phyloP scores from a whole-genome alignment of 2,329 filamentous ascomycete species.

The Fusarium pseudocircinatum region DNA sequence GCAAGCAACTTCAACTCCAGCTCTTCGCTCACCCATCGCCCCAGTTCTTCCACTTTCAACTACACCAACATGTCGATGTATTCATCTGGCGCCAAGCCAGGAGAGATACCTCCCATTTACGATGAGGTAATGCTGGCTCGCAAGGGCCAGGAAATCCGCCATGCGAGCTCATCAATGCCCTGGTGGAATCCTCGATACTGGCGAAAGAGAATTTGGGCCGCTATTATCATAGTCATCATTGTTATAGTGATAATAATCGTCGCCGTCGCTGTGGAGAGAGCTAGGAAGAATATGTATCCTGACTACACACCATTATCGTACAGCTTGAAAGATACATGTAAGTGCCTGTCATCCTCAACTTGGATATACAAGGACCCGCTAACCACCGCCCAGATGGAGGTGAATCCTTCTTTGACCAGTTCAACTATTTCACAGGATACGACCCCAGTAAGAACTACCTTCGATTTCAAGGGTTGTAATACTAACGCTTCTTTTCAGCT shows the following conservation, averaged over 20 bases:
- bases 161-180: constrained; percentile 42
- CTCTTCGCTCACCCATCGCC: not conserved
- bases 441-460: constrained; percentile 54
- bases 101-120: constrained; percentile 40
- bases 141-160: constrained; percentile 30
- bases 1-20: not conserved
- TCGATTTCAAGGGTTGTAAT: not conserved
- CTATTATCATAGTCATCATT: constrained; percentile 48
- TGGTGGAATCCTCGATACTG: constrained; percentile 63
- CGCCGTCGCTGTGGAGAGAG: constrained; percentile 54
- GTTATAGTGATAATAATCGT: constrained; percentile 61
- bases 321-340: constrained; percentile 60
- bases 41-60: not conserved
- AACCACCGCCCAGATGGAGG: constrained; percentile 54
- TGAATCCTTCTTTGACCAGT: constrained; percentile 63
- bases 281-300: constrained; percentile 57
- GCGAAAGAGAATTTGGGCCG: constrained; percentile 62
- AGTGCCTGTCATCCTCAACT: constrained; percentile 29
- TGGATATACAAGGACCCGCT: not conserved
- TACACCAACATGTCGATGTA: constrained; percentile 16
- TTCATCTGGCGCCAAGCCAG: constrained; percentile 32
- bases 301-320: constrained; percentile 60
- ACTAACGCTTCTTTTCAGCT: constrained; percentile 43
- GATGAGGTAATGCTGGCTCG: constrained; percentile 43
- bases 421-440: constrained; percentile 61